These are phyloP conservation scores for Butyriboletus loyo DNA, from an alignment of 768 basidiomycete species.

Conservation along the genomic window DNA sequence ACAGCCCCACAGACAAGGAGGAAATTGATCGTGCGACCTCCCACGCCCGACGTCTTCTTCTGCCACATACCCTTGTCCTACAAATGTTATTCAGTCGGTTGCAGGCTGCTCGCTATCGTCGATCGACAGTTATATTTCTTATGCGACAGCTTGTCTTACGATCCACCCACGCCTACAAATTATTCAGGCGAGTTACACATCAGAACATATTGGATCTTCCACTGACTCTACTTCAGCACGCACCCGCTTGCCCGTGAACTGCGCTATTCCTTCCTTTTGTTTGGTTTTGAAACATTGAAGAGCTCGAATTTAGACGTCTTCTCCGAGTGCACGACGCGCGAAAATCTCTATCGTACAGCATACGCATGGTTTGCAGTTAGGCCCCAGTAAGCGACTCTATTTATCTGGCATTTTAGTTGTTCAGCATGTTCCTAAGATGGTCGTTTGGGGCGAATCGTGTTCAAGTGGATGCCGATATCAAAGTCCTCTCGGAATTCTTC, in stretches of 20 bases:
- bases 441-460: conserved; percentile 92
- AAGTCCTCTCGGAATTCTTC: conserved; percentile 80
- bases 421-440: conserved; percentile 59
- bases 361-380: conserved; percentile 92
- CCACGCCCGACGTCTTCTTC: conserved; percentile 70
- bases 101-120: conserved; percentile 89
- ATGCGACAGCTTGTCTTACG: conserved; percentile 82
- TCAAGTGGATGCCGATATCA: conserved; percentile 86
- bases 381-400: conserved; percentile 69
- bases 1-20: conserved; percentile 87
- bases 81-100: conserved; percentile 89
- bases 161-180: conserved; percentile 65
- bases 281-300: conserved; percentile 89
- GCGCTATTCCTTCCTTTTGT: conserved; percentile 85
- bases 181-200: conserved; percentile 60
- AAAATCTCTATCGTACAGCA: conserved; percentile 73
- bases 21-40: conserved; percentile 69
- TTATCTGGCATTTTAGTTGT: background rate
- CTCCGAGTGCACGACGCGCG: conserved; percentile 73
- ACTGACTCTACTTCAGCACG: conserved; percentile 50
- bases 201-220: background rate
- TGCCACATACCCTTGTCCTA: conserved; percentile 80
- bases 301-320: conserved; percentile 83
- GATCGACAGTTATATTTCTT: conserved; percentile 79
- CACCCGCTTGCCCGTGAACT: conserved; percentile 90